phyloP scores from a whole-genome alignment of 331 rosid species.

The Cydonia oblonga region DNA sequence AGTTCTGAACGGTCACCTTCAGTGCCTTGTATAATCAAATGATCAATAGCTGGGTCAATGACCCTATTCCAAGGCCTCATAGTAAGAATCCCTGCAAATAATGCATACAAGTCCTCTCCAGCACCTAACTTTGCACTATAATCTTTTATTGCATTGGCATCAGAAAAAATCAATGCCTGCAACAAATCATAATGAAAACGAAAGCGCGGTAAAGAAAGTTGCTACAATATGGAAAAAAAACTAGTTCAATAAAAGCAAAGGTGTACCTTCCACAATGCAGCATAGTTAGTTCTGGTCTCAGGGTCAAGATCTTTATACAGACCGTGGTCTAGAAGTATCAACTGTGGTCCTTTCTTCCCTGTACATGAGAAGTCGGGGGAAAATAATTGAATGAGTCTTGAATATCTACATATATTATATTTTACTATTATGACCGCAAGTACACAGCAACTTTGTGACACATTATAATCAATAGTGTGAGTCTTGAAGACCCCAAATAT shows the following conservation, averaged over 20 bases:
- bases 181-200: not conserved
- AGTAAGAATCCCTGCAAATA: slow-evolving; percentile 90
- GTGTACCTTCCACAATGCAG: slow-evolving; percentile 82
- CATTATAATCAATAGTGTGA: not conserved
- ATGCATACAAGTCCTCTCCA: slow-evolving; percentile 84
- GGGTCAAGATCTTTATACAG: slow-evolving; percentile 86
- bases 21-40: slow-evolving; percentile 64
- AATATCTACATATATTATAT: not conserved
- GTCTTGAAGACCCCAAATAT: not conserved
- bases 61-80: slow-evolving; percentile 97
- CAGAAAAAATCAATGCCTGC: slow-evolving; percentile 72
- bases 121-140: slow-evolving; percentile 89
- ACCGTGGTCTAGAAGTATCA: slow-evolving; percentile 88
- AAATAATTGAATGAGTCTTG: not conserved
- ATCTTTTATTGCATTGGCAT: slow-evolving; percentile 71
- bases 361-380: slow-evolving; percentile 1
- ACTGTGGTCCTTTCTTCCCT: slow-evolving; percentile 90
- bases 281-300: slow-evolving; percentile 67
- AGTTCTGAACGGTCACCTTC: slow-evolving; percentile 68
- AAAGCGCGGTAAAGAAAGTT: not conserved
- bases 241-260: not conserved
- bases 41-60: slow-evolving; percentile 72
- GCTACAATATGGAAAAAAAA: not conserved
- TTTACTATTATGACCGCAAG: not conserved
- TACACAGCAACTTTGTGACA: not conserved